Base-by-base conservation (phyloP, 805 yeast species). In the Kluyveromyces wickerhamii region DNA sequence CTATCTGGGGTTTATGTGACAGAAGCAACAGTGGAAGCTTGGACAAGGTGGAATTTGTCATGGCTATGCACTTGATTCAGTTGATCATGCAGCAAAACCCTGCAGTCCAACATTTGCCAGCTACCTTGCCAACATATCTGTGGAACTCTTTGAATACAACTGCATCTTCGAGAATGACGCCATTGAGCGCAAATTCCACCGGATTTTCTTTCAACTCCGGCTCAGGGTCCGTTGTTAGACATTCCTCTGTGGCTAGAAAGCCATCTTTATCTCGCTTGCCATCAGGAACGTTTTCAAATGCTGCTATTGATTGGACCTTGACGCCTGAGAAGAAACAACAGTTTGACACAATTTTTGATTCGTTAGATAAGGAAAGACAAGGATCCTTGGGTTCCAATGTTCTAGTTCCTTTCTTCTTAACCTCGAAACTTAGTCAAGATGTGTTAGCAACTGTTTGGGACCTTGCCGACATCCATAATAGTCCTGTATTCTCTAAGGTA, bases 41-140 rank as follows among this genome's bases (percentile, higher is more conserved):
- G 48, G 68, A 72, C 37, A 72, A 77, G 51, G 69, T 77, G 11
- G 88, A 85, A 54, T 92, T 92, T 49, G 74, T 85, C 29, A 73
- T 89, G 49, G 96, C 97, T 6, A 89, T 92, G 98, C 94, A 84
- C 59, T 69, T 92, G 53, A 85, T 92, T 43, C 96, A 89, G 58
- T 38, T 57, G 19, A 38, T 50, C 7, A 78, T 86, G 45, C 63
- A 80, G 21, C 66, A 86, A 49, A 72, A 75, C 48, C 83, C 86
- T 25, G 47, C 74, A 3, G 60, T 86, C 46, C 70, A 69, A 32
- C 72, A 75, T 32, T 63, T 86, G 48, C 79, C 84, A 6, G 42
- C 59, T 5, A 27, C 54, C 1, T 44, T 77, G 23, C 77, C 82
- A 2, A 49, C 51, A 19, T 37, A 47, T 21, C 35, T 61, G n/a